These are phyloP conservation scores for Talaromyces amestolkiae DNA, from an alignment of 2,329 filamentous ascomycete genomes.

Conservation along the genomic window DNA sequence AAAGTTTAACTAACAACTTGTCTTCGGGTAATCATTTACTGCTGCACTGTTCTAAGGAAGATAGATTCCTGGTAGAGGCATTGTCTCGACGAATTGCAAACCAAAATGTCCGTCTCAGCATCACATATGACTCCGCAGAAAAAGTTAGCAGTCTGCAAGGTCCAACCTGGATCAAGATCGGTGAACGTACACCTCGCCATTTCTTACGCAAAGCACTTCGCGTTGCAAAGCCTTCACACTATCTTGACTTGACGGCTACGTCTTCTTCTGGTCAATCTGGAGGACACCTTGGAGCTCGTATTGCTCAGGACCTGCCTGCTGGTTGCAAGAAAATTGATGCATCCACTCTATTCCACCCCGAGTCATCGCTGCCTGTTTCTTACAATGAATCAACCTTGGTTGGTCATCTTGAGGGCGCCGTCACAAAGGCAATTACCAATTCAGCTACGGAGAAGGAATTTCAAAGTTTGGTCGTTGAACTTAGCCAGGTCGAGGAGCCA, in stretches of 20 bases:
- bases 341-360: not conserved
- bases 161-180: not conserved
- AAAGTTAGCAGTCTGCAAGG: not conserved
- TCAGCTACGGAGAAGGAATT: not conserved
- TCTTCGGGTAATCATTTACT: not conserved
- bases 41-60: not conserved
- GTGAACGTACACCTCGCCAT: not conserved
- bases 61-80: not conserved
- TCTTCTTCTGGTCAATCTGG: not conserved
- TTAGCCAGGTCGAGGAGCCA: not conserved
- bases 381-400: not conserved
- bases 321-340: not conserved
- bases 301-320: not conserved
- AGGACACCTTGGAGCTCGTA: not conserved
- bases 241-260: not conserved
- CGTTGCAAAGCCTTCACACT: not conserved
- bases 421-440: not conserved
- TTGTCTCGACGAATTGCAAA: not conserved
- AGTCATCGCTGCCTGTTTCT: not conserved
- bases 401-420: not conserved
- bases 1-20: not conserved
- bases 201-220: not conserved
- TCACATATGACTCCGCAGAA: not conserved
- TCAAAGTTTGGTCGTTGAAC: not conserved
- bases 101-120: not conserved